Percentiles rank a stretch among this genome's conserved stretches.
Conservation (phyloP, 495 filamentous ascomycete species). For the Tetracladium marchalianum region DNA sequence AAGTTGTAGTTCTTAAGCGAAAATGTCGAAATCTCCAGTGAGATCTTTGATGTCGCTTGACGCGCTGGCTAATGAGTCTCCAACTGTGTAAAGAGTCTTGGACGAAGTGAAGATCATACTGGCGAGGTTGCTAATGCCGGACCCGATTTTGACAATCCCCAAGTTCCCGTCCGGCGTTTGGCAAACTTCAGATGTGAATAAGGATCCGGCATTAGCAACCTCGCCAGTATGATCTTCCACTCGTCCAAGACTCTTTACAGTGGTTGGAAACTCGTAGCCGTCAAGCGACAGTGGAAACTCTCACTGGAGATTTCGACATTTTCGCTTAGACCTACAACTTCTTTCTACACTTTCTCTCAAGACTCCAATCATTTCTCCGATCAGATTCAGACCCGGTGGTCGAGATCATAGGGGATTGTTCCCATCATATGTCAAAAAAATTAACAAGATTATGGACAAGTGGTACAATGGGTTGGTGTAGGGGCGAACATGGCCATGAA, state of each 20-base stretch:
- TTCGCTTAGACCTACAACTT: slow-evolving; percentile 1
- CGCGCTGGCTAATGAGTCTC: neutral
- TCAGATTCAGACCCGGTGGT: neutral
- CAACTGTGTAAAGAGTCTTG: neutral
- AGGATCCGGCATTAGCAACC: neutral
- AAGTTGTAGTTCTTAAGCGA: slow-evolving; percentile 1
- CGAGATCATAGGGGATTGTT: slow-evolving; percentile 5
- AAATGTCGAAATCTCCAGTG: slow-evolving; percentile 4
- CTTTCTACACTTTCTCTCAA: slow-evolving; percentile 1
- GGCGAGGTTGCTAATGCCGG: neutral
- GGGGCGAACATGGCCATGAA: too few species aligned
- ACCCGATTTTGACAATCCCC: neutral
- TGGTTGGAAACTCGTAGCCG: neutral
- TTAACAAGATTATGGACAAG: slow-evolving; percentile 2
- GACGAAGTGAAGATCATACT: neutral
- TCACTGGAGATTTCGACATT: slow-evolving; percentile 4
- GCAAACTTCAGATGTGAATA: too few species aligned
- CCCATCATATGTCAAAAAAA: slow-evolving; percentile 3
- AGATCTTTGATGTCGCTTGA: slow-evolving; percentile 2
- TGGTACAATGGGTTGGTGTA: neutral
- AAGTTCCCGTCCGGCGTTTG: too few species aligned
- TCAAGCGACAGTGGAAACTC: neutral
- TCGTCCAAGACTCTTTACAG: slow-evolving; percentile 1
- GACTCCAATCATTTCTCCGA: neutral
- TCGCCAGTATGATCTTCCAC: neutral